phyloP scores from a whole-genome alignment of 2,329 filamentous ascomycete species.

The Ophiostoma australiae region DNA sequence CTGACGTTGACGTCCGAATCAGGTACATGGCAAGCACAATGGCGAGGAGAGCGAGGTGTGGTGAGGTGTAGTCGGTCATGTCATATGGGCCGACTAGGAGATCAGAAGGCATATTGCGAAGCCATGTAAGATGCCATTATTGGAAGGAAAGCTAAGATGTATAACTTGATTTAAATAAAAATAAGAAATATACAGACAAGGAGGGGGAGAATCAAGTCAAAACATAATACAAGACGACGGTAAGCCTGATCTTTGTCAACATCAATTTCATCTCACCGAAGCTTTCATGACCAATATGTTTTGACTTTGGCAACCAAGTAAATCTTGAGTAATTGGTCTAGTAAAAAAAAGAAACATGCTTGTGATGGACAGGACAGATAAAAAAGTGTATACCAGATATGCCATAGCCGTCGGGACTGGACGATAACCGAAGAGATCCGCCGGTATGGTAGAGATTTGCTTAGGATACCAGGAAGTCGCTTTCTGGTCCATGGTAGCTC shows the following conservation, averaged over 20 bases:
- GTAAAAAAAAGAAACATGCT: neutral
- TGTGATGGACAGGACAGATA: neutral
- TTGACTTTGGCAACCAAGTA: too few species aligned
- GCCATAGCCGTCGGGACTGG: neutral
- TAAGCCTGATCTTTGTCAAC: neutral
- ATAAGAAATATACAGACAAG: neutral
- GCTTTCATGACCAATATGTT: neutral
- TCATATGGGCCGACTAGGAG: neutral
- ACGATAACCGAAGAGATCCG: neutral
- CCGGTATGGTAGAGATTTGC: neutral
- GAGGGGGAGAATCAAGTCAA: neutral
- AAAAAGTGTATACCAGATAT: neutral
- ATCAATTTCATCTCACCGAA: neutral
- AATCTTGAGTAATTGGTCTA: neutral
- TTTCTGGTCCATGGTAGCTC: neutral
- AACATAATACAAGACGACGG: neutral
- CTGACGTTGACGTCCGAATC: too few species aligned
- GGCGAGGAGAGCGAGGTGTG: neutral
- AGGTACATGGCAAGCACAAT: neutral
- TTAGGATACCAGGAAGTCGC: neutral
- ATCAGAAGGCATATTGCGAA: neutral
- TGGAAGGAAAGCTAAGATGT: neutral
- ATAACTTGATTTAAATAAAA: neutral
- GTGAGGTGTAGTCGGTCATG: neutral
- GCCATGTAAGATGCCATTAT: neutral